Base-by-base conservation (phyloP, 2,329 filamentous ascomycete species). In the Epichloe scottii region DNA sequence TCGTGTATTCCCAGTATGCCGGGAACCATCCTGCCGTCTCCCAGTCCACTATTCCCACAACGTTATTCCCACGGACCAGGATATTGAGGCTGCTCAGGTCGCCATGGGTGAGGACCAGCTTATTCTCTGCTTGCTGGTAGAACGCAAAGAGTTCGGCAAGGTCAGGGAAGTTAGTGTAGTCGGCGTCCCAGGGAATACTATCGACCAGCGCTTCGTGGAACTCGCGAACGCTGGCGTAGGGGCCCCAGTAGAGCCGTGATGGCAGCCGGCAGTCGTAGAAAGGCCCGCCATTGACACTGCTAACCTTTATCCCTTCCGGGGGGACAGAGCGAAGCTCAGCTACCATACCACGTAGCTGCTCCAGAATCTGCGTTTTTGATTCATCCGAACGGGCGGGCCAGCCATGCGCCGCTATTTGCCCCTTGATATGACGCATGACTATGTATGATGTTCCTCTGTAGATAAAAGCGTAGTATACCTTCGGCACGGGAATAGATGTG, bases 81-180 rank as follows among this genome's bases (percentile, higher is more conserved):
- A 77, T 69, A 53, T 76, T 76, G 6, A 62, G 55, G 15, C 62
- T 64, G 52, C 65, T 69, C 7, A 76, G 57, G 54, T 76, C 71
- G 6, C 63, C 67, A 59, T 77, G 73, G 12, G 71, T 73, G 54
- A 77, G 71, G 4, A 68, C 65, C 1, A 66, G 65, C 15, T 53
- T 43, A 8, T 58, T 59, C 60, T 62, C 68, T 7, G 59, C 57
- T 3, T 59, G 57, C 49, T 70, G 63, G 45, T 73, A 70, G 46
- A 56, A 58, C 5, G 42, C 52, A 1, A 63, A 59, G 57, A 71
- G 67, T 3, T 65, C 57, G 48, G 64, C 55, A 15, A 68, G 46
- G n/a, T 53, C 55, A 47, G 52, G 48, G 11, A 40, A n/a, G 34
- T 19, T 48, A 3, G 26, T 42, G 35, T 33, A 48, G 0, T 61